These are phyloP conservation scores for Zanthoxylum bungeanum DNA, from an alignment of 345 rosid species.

Conservation along the genomic window DNA sequence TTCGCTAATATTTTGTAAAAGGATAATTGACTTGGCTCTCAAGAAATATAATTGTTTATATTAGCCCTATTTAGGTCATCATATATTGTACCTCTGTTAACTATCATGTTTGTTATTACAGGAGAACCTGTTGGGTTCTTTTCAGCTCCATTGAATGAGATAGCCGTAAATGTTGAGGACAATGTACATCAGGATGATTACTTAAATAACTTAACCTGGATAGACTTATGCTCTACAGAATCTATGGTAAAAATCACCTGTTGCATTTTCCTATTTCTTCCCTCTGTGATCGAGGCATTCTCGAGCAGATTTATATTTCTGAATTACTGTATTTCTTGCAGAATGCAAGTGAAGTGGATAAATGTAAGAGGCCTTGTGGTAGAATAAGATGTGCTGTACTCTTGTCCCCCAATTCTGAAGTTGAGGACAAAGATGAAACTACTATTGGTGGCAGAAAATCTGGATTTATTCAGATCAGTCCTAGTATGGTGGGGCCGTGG, in stretches of 20 bases:
- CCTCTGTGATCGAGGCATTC: not conserved
- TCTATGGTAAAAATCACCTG: constrained; percentile 38
- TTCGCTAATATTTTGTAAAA: not conserved
- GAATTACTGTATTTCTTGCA: constrained; percentile 30
- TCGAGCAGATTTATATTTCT: not conserved
- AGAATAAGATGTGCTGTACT: constrained; percentile 74
- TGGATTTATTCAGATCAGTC: constrained; percentile 93
- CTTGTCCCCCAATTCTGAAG: constrained; percentile 52
- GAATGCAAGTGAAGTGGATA: constrained; percentile 38
- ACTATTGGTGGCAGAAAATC: constrained; percentile 40
- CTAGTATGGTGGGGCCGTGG: constrained; percentile 92
- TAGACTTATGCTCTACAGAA: constrained; percentile 54
- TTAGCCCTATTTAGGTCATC: not conserved
- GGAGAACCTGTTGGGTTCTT: constrained; percentile 74
- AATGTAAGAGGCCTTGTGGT: constrained; percentile 36
- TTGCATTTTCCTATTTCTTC: not conserved
- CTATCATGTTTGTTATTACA: constrained; percentile 30
- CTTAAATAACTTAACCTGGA: constrained; percentile 56
- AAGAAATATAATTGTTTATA: not conserved
- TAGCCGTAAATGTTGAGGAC: constrained; percentile 47
- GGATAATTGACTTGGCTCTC: not conserved
- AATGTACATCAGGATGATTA: constrained; percentile 38
- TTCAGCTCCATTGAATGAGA: constrained; percentile 67
- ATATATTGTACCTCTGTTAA: not conserved
- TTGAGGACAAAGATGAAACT: constrained; percentile 38